Evolutionary conservation across 2,329 filamentous ascomycete genomes (phyloP), one percentile per base, ranked within the genome.

Genomic region (Ceratocystis cubensis): DNA sequence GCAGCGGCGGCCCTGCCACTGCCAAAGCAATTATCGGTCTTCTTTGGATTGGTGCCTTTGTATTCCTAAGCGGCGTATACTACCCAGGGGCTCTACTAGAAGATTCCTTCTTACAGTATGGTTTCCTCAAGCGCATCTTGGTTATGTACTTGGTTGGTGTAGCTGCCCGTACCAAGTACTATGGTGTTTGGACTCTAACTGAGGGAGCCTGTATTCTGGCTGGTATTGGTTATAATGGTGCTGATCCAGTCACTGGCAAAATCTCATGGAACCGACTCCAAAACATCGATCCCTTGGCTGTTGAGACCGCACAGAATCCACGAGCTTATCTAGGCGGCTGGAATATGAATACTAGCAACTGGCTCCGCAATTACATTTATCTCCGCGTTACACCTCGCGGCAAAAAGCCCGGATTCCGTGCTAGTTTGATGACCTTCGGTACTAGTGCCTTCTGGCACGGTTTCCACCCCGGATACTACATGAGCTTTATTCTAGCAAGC

Each of bases 291-390:
- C 88, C 94, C 0, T 87, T 86, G 81, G 85, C 84, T 1, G 89
- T 99, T 33, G 94, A 99, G 77, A 81, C 85, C 0, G 94, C 93
- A 0, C 92, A 96, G 76, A 99, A 97, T 74, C 89, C 89, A n/a
- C 86, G 93, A 65, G 91, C 85, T 1, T 97, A 94, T 72, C 82
- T 99, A 2, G 93, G 87, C 62, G 88, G 85, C 72, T 99, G 94
- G 94, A 99, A 99, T 75, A 96, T 96, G 79, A 97, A 97, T 76
- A 99, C 94, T 13, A 99, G 96, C 75, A 85, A 90, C 72, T 99
- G 94, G 94, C 79, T 99, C 69, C 85, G 92, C 61, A 96, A 97
- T 75, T 99, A 96, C 73, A 82, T 99, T 71, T 99, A 97, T 74
- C 81, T 99, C 61, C 87, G 94, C 28, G 94, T 99, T 2, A 99